Percentiles rank a stretch among this genome's conserved stretches.
Evolutionary conservation across 306 rosid genomes (phyloP).

Genomic region (Senna siamea): DNA sequence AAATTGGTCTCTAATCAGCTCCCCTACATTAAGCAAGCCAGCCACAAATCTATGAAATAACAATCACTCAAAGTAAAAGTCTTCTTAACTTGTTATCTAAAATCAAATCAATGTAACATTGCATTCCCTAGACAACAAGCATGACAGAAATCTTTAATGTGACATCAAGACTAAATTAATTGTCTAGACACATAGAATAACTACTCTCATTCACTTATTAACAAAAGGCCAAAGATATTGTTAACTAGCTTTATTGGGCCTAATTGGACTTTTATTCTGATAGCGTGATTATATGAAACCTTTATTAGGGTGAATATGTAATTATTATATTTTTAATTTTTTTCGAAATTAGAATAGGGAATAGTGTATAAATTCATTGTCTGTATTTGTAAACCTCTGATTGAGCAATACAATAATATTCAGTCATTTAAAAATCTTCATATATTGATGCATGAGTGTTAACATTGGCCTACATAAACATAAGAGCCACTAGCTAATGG

Average conservation of each 20-base stretch:
- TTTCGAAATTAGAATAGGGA: too few relatives aligned
- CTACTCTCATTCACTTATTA: conserved; percentile 17
- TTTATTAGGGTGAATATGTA: too few relatives aligned
- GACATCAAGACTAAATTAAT: conserved; percentile 10
- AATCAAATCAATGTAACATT: conserved; percentile 23
- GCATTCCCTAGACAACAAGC: conserved; percentile 20
- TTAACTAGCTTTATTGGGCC: too few relatives aligned
- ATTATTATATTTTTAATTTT: too few relatives aligned
- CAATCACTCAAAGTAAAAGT: not conserved
- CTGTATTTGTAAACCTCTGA: too few relatives aligned
- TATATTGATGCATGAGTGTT: conserved; percentile 16
- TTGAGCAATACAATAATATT: too few relatives aligned
- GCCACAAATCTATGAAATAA: conserved; percentile 18
- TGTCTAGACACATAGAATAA: conserved; percentile 1
- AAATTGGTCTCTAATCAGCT: not conserved
- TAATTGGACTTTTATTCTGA: too few relatives aligned
- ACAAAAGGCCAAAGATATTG: not conserved
- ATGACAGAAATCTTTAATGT: conserved; percentile 15
- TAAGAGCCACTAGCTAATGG: not conserved
- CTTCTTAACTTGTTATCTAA: not conserved
- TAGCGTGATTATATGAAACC: too few relatives aligned
- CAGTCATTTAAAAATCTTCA: too few relatives aligned
- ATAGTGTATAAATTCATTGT: too few relatives aligned
- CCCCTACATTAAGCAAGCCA: conserved; percentile 3
- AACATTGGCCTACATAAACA: conserved; percentile 7